Base-by-base conservation (phyloP, 208 protist genomes). In the Leptomonas pyrrhocoris region DNA sequence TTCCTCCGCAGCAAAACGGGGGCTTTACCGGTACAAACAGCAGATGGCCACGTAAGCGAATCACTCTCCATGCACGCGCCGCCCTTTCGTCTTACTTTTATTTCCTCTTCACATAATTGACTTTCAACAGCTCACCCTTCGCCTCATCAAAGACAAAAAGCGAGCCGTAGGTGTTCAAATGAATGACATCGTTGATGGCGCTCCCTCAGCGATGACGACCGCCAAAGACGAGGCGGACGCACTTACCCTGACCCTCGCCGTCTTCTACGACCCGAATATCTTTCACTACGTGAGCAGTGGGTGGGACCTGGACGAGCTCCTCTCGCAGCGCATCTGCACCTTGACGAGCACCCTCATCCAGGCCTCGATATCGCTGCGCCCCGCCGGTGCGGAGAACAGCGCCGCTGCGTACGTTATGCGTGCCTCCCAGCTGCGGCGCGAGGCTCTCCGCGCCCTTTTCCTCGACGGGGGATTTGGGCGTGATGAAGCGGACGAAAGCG, bases 181-280 rank as follows among this genome's bases (percentile, higher is more conserved):
- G n/a, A n/a, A n/a, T n/a, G n/a, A n/a, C n/a, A n/a, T n/a, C n/a
- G n/a, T n/a, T n/a, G n/a, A n/a, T n/a, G n/a, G n/a, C n/a, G n/a
- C n/a, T n/a, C 15, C 30, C 21, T 23, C 0, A 11, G 5, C 50
- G 8, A 34, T 31, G 25, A 13, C 50, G 18, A 58, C 15, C 31
- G 28, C 8, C 53, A 58, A 23, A 31, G 30, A 58, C 16, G 19
- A 25, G n/a, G n/a, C n/a, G n/a, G n/a, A n/a, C n/a, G n/a, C n/a
- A n/a, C n/a, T n/a, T n/a, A n/a, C n/a, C n/a, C n/a, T n/a, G n/a
- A n/a, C n/a, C n/a, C n/a, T 31, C 25, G 30, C 46, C 3, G 59
- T 67, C 23, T 74, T 65, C 50, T 74, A 74, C 53, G 56, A 74
- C 53, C 68, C 68, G 4, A 28, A 60, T 51, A 23, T 74, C n/a